Percentiles rank a stretch among this genome's conserved stretches.
Evolutionary conservation across 2,329 filamentous ascomycete species (phyloP).

Genomic region (Phialophora expanda): DNA sequence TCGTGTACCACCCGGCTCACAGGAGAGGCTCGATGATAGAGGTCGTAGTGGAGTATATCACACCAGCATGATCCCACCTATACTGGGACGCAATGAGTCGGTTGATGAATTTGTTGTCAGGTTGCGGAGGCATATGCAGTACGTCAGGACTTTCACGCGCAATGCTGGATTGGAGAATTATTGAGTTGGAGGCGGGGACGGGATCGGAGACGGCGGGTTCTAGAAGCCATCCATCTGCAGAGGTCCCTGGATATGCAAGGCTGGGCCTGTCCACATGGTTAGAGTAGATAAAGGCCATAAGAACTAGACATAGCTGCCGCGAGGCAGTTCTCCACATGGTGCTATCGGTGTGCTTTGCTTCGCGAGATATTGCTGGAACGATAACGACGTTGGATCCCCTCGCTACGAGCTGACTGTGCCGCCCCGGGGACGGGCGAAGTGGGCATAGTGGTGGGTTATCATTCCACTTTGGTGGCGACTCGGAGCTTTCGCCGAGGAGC

Average conservation of each 20-base stretch:
- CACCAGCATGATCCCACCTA: background rate
- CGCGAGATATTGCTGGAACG: constrained; percentile 2
- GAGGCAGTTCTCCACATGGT: background rate
- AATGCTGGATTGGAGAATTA: background rate
- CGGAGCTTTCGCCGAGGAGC: background rate
- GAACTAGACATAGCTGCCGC: background rate
- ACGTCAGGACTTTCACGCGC: background rate
- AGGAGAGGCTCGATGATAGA: background rate
- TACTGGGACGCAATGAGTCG: background rate
- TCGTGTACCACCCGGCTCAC: background rate
- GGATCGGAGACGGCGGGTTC: background rate
- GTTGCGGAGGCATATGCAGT: background rate
- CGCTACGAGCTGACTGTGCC: background rate
- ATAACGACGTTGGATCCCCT: background rate
- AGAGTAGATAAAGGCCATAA: background rate
- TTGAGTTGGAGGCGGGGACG: background rate
- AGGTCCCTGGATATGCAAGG: constrained; percentile 3
- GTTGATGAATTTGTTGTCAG: background rate
- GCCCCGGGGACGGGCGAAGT: background rate
- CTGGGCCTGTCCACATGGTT: background rate
- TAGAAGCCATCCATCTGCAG: background rate
- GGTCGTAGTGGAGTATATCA: background rate
- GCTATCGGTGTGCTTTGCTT: background rate
- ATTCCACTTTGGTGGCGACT: background rate
- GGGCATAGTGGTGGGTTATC: background rate